These are phyloP conservation scores for Dryas integrifolia DNA, from an alignment of 331 rosid species.

Conservation along the genomic window DNA sequence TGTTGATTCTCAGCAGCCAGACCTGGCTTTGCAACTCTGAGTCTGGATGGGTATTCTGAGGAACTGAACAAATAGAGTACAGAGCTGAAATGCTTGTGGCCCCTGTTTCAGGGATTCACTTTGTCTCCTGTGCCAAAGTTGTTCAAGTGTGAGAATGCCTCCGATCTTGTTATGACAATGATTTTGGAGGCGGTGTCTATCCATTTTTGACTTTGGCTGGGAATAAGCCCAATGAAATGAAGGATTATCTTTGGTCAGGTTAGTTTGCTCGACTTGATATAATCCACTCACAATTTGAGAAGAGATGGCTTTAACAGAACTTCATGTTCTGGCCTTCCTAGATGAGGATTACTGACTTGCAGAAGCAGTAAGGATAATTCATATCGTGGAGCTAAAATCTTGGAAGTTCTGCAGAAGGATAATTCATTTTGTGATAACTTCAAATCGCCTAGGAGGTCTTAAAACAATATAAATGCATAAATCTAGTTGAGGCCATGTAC, in stretches of 20 bases:
- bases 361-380: neutral
- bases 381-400: neutral
- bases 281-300: neutral
- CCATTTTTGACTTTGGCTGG: constrained; percentile 15
- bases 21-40: constrained; percentile 87
- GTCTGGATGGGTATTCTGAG: neutral
- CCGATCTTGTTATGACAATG: constrained; percentile 1
- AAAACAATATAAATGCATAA: constrained; percentile 24
- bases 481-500: constrained; percentile 42
- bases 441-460: constrained; percentile 25
- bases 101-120: constrained; percentile 1
- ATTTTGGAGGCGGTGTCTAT: neutral
- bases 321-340: neutral
- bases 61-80: constrained; percentile 9
- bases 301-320: neutral
- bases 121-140: neutral
- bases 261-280: constrained; percentile 9
- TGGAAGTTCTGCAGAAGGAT: constrained; percentile 18
- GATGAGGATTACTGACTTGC: constrained; percentile 20
- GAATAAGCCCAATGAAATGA: neutral
- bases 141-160: constrained; percentile 12
- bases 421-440: constrained; percentile 10
- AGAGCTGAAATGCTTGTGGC: neutral
- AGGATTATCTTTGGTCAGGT: neutral
- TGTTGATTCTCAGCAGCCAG: constrained; percentile 95